Base-by-base conservation (phyloP, 1,284 basidiomycete species). In the Trametes pubescens region DNA sequence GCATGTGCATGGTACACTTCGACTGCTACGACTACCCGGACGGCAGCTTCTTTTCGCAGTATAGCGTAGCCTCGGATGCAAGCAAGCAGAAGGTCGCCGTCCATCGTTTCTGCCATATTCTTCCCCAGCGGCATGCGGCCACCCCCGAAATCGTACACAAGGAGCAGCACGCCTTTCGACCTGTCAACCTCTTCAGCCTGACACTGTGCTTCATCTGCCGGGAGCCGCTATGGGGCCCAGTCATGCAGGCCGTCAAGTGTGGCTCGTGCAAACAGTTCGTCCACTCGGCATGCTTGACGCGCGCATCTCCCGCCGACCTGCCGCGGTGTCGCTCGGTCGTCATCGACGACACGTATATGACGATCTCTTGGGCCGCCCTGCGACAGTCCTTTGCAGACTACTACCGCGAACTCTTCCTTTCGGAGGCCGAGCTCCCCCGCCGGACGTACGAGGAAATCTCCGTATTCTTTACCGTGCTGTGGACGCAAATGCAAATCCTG, bases 1-100 rank as follows among this genome's bases (percentile, higher is more conserved):
- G 90, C 73, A 81, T 85, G 75, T 87, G 84, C 64, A 75, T 81
- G 2, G 84, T 91, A 7, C 90, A 92, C 72, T 86, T 90, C 65
- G 86, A 88, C 69, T 92, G 90, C 75, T 92, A 91, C 70, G 87
- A 91, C 71, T 82, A 86, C 67, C 86, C 87, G 14, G 82, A 85
- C 54, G 90, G 90, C 21, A 88, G 82, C 71, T 77, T 81, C 62
- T 74, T 86, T 63, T 75, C 82, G 9, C 81, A 88, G 64, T 90
- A 90, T 69, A 73, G 80, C 4, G 74, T 81, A 61, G 72, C 75
- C 16, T 71, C 79, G 16, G 84, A 86, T 65, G 67, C 74, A 24
- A 78, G 79, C 62, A 76, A 82, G 9, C 84, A 84, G 71, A 85
- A 83, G 56, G 80, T 90, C 47, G 88, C 85, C 2, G 81, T 88